Evolutionary conservation across 2,329 filamentous ascomycete species (phyloP), one percentile per base, ranked within the genome.

Genomic region (Fusarium brevicatenulatum): DNA sequence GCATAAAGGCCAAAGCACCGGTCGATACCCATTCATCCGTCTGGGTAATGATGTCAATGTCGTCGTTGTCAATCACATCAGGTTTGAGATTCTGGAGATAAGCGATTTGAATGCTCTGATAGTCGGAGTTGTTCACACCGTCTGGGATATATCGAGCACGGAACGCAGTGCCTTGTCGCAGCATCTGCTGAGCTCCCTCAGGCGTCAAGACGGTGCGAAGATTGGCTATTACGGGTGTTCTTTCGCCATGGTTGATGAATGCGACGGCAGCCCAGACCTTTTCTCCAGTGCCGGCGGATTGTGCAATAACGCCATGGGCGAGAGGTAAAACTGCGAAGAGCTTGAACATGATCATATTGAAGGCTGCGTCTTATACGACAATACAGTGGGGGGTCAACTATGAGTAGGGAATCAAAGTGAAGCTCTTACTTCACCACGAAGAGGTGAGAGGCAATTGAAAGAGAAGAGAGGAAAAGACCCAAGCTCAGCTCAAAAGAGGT

Each of bases 1-100:
- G 95, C 75, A 96, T 83, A 81, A 97, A 97, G 2, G 91, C 94
- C 57, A 89, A 84, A 39, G 93, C 93, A 6, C 93, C 91, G 68
- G 88, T 91, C 57, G 90, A 88, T 37, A 95, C 78, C 77, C 83
- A 86, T 32, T 81, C 79, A 56, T 86, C 83, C 9, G 81, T 77
- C 40, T 78, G 83, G 25, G 84, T 83, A 37, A 82, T 71, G 39
- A 88, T 74, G 37, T 79, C 77, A 23, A 90, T 74, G 73, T 89
- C 84, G 5, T 65, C 74, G 66, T 87, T 88, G 74, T 89, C 83
- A 53, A 90, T 83, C n/a, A 81, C 80, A 65, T 86, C 78, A 13
- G 72, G 55, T 23, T 81, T 75, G 37, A 90, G 79, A 42, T 82
- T 83, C 16, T 81, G 76, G 23, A 90, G 86, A 10, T 82, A 82